Percentiles rank a stretch among this genome's conserved stretches.
Evolutionary conservation across 371 early-diverging fungal genomes (phyloP).

Genomic region (Coemansia sp.): DNA sequence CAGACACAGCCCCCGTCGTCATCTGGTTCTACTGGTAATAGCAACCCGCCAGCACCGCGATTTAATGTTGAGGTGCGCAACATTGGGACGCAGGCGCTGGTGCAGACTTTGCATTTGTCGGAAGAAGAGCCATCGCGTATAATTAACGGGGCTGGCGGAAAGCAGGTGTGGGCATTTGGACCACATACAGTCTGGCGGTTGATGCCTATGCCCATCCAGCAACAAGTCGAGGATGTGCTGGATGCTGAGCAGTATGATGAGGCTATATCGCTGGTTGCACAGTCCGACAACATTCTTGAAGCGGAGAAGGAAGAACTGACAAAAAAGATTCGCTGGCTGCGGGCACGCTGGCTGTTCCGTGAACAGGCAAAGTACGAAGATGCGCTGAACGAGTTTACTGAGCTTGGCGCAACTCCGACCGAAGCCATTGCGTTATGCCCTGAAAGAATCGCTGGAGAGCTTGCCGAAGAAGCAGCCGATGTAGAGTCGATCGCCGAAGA

Average conservation of each 20-base stretch:
- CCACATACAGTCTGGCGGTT: slow-evolving; percentile 78
- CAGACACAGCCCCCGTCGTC: not conserved
- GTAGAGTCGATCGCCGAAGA: not conserved
- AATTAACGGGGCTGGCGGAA: slow-evolving; percentile 64
- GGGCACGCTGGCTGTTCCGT: slow-evolving; percentile 82
- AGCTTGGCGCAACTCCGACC: slow-evolving; percentile 76
- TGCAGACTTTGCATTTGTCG: slow-evolving; percentile 57
- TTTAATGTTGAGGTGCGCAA: slow-evolving; percentile 78
- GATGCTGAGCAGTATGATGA: slow-evolving; percentile 74
- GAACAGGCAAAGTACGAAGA: slow-evolving; percentile 71
- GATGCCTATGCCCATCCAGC: slow-evolving; percentile 80
- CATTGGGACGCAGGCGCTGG: slow-evolving; percentile 74
- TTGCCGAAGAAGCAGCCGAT: slow-evolving; percentile 36
- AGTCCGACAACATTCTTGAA: slow-evolving; percentile 78
- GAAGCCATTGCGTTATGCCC: slow-evolving; percentile 86
- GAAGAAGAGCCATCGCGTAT: slow-evolving; percentile 53
- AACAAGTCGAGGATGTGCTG: slow-evolving; percentile 84
- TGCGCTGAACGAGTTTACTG: slow-evolving; percentile 73
- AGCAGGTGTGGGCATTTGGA: slow-evolving; percentile 78
- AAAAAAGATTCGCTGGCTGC: slow-evolving; percentile 69
- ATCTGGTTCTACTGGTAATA: not conserved
- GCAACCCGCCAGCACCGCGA: not conserved
- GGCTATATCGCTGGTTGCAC: slow-evolving; percentile 82
- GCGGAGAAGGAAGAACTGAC: slow-evolving; percentile 66
- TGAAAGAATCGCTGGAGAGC: slow-evolving; percentile 50